Base-by-base conservation (phyloP, 371 early-diverging fungal species). In the Dinochytrium kinnereticum region DNA sequence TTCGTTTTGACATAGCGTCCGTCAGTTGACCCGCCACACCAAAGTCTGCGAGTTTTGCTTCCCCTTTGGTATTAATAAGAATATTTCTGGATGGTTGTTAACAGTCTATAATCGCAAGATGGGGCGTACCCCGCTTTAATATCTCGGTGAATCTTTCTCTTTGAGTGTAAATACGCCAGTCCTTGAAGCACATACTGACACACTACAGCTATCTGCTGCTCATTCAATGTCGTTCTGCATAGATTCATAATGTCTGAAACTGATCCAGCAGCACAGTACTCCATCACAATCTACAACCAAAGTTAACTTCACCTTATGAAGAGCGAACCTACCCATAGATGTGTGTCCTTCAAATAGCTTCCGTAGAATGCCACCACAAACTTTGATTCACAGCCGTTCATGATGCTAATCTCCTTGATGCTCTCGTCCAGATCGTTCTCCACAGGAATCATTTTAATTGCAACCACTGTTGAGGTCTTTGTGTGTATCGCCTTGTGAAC, bases 61-160 rank as follows among this genome's bases (percentile, higher is more conserved):
- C 84, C 24, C 91, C 91, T 50, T 88, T 81, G 13, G 74, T 73
- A n/a, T 89, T 91, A n/a, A 94, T 73, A 36, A 94, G 78, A n/a
- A 94, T 86, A 74, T 94, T 95, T 26, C 84, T 85, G 69, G 0
- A 34, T 50, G 7, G 70, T 44, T 24, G 31, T 24, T 31, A 64
- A 33, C 15, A 39, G 10, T 34, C 51, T 2, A 30, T 15, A 30
- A n/a, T 34, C 17, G 5, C 19, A 66, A 64, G 3, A 39, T 34
- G 53, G 33, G 2, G 28, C 71, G 49, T 51, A 82, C 85, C 92
- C 92, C 40, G 93, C 93, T 73, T 94, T 94, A 65, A 94, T 90
- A 69, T 94, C 95, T 19, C 95, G 80, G 75, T 94, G 94, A 67
- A 94, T 91, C 64, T 93, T 89, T 3, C 85, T 71, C 51, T 79